Percentiles rank a stretch among this genome's conserved stretches.
Evolutionary conservation across 1,284 basidiomycete species (phyloP).

Genomic region (Apiotrichum gracile): DNA sequence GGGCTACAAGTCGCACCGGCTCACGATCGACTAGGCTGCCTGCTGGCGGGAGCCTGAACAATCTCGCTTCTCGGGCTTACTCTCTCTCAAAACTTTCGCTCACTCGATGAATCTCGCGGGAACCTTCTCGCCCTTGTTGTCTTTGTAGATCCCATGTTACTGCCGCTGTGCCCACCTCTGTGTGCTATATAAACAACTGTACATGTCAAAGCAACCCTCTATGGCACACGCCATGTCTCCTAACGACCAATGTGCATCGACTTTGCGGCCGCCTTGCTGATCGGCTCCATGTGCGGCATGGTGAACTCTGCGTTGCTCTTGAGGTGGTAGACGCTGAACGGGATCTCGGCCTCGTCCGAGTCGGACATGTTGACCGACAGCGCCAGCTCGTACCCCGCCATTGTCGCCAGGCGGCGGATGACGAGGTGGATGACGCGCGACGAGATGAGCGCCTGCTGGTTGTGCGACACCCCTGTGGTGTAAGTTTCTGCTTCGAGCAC

Average conservation of each 20-base stretch:
- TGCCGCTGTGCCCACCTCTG: too few relatives aligned
- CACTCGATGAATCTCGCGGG: too few relatives aligned
- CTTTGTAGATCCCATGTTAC: too few relatives aligned
- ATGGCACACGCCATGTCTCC: too few relatives aligned
- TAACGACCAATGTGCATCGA: constrained; percentile 4
- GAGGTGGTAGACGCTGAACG: constrained; percentile 35
- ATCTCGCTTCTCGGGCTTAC: too few relatives aligned
- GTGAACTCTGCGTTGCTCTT: background rate
- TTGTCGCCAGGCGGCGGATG: constrained; percentile 17
- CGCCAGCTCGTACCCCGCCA: constrained; percentile 33
- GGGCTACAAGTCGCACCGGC: background rate
- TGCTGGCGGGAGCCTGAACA: too few relatives aligned
- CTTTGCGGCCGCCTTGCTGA: constrained; percentile 5
- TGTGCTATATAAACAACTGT: background rate
- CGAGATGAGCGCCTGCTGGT: constrained; percentile 34
- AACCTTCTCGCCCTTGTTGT: too few relatives aligned
- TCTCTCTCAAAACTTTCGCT: too few relatives aligned
- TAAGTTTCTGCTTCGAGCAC: background rate
- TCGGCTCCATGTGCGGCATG: background rate
- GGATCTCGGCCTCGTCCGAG: constrained; percentile 40
- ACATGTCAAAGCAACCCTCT: too few relatives aligned
- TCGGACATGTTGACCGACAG: constrained; percentile 39
- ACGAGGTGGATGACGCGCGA: constrained; percentile 38
- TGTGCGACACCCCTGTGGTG: constrained; percentile 16
- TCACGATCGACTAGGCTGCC: constrained; percentile 4